Base-by-base conservation (phyloP, 2,329 filamentous ascomycete genomes). In the Paecilomyces formosus region DNA sequence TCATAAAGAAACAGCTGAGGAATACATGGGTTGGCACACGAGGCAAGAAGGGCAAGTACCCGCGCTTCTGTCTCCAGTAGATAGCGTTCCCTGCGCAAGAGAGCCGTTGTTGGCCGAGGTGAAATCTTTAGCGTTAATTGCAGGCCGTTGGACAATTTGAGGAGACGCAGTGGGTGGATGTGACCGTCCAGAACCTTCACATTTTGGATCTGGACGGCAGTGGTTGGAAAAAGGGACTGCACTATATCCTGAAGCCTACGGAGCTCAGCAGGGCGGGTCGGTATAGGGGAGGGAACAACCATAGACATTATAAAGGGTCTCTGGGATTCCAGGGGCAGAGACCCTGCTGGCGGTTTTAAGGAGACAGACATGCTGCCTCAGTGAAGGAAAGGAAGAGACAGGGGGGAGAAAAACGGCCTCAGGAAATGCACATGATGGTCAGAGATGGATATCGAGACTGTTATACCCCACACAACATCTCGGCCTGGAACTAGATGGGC, bases 41-140 rank as follows among this genome's bases (percentile, higher is more conserved):
- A 67, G 8, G 63, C 66, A 5, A 78, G 65, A 11, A 78, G 63
- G n/a, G 67, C 63, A 18, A 77, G 69, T 12, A 72, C 70, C 18
- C 65, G 66, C 15, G 74, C 75, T 64, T 78, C 76, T 4, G 72
- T 74, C 57, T 76, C 71, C 7, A 78, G 70, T 35, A 68, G 66
- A 35, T 64, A 61, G 50, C 71, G 68, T 61, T 78, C 75, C 52
- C 73, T 70, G 49, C 76, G 73, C 45, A 78, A 66, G 28, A 78
- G 68, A n/a, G 68, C 67, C 9, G 70, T 71, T 30, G 67, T 67
- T 30, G 70, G 66, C 7, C 64, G 65, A 9, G 75, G 72, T 15
- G 68, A 65, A 53, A 68, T 61, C 61, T 78, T 78, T 30, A 78
- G 50, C 12, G 76, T 63, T 28, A 78, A 59, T 21, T 66, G 67